A percentile compares a stretch with the other conserved stretches of the same genome.
Conservation (phyloP, 345 rosid genomes). For the Euphorbia pulcherrima region DNA sequence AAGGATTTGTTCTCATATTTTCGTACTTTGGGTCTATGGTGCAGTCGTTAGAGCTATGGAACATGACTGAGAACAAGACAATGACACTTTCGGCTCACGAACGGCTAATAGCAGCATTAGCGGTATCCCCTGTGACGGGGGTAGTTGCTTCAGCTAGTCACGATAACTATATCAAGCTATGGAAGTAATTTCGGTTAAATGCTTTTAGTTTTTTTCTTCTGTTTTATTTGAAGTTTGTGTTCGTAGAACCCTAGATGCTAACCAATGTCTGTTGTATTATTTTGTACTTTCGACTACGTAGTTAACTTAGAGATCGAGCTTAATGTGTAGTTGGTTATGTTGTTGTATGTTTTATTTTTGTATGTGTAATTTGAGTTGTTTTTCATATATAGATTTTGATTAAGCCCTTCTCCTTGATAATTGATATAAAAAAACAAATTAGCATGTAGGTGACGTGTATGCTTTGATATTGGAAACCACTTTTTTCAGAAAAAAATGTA, state of each 20-base stretch:
- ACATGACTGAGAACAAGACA: slow-evolving; percentile 76
- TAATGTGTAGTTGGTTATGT: slow-evolving; percentile 6
- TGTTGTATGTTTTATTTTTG: background rate
- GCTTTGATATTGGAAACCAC: too few relatives aligned
- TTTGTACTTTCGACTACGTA: background rate
- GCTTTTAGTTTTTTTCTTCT: slow-evolving; percentile 15
- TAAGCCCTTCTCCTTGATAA: background rate
- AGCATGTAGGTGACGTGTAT: too few relatives aligned
- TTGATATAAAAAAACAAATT: too few relatives aligned
- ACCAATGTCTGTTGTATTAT: slow-evolving; percentile 11
- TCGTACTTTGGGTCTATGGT: slow-evolving; percentile 7
- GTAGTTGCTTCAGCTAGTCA: slow-evolving; percentile 95
- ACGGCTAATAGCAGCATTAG: slow-evolving; percentile 67
- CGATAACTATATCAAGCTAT: slow-evolving; percentile 79
- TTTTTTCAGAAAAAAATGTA: too few relatives aligned
- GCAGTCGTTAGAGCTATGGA: slow-evolving; percentile 96
- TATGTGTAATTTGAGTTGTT: slow-evolving; percentile 9
- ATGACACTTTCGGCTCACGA: slow-evolving; percentile 78
- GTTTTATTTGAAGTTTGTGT: slow-evolving; percentile 11
- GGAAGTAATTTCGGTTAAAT: slow-evolving; percentile 51
- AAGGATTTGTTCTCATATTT: slow-evolving; percentile 8
- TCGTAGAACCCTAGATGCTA: slow-evolving; percentile 21
- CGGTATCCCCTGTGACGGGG: slow-evolving; percentile 68
- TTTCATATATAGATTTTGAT: background rate
- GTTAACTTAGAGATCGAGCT: slow-evolving; percentile 8